Percentiles rank a stretch among this genome's conserved stretches.
Conservation (phyloP, 371 early-diverging fungal genomes). For the Rhizopus sp. region DNA sequence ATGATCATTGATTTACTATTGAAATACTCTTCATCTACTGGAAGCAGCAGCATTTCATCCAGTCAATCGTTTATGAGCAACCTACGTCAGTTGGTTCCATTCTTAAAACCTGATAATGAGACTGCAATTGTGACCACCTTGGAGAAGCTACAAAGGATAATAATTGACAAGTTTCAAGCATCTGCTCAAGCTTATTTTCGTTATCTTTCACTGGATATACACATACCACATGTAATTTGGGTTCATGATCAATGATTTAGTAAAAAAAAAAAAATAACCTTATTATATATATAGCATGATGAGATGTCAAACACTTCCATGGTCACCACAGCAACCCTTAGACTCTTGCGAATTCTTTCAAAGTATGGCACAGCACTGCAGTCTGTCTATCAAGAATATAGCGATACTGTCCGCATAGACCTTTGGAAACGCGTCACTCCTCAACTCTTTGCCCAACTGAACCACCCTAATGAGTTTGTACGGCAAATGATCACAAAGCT, state of each 20-base stretch:
- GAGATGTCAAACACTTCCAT: conserved; percentile 30
- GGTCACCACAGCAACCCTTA: conserved; percentile 63
- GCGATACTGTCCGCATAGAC: conserved; percentile 48
- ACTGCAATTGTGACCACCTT: conserved; percentile 15
- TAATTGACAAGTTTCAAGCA: conserved; percentile 28
- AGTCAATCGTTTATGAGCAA: conserved; percentile 4
- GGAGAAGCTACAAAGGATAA: conserved; percentile 23
- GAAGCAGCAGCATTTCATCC: conserved; percentile 1
- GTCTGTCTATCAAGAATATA: conserved; percentile 39
- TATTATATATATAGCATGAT: conserved; percentile 4
- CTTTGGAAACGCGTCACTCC: conserved; percentile 78
- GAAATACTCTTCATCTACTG: conserved; percentile 19
- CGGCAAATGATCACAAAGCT: conserved; percentile 52
- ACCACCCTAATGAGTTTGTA: conserved; percentile 66
- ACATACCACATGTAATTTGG: conserved; percentile 18
- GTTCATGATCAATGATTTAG: too few species aligned
- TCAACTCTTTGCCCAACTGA: conserved; percentile 76
- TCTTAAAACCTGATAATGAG: conserved; percentile 6
- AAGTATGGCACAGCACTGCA: conserved; percentile 63
- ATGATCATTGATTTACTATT: conserved; percentile 10
- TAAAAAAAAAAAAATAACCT: not conserved
- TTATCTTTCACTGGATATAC: conserved; percentile 34
- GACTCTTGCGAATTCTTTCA: conserved; percentile 66
- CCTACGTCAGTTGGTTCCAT: conserved; percentile 20
- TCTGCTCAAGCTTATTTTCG: conserved; percentile 39